These are phyloP conservation scores for Cunninghamia lanceolata DNA, from an alignment of 75 land plant species.

Conservation along the genomic window DNA sequence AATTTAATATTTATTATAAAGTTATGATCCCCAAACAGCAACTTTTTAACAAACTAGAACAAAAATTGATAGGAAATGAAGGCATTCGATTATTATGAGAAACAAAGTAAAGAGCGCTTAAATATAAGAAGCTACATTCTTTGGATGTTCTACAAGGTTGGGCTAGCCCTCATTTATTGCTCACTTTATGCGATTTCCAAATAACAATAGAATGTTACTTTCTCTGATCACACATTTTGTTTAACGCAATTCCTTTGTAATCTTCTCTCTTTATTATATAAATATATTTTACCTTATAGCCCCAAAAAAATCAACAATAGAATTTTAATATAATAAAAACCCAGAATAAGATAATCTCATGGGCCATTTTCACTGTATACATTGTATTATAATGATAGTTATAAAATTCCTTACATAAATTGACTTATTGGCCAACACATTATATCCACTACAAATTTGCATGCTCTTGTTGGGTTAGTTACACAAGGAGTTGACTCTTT, in stretches of 20 bases:
- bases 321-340: no score
- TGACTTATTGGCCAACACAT: not conserved
- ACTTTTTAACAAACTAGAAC: not conserved
- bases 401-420: not conserved
- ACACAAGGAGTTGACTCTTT: not conserved
- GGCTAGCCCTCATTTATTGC: not conserved
- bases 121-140: not conserved
- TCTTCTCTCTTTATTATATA: no score
- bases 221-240: no score
- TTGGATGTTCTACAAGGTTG: not conserved
- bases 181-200: not conserved
- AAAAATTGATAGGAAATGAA: not conserved
- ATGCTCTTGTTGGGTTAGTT: not conserved
- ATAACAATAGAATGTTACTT: no score
- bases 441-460: not conserved
- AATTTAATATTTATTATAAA: not conserved
- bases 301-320: no score
- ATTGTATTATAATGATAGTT: no score
- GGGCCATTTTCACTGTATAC: not conserved
- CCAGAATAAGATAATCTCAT: no score
- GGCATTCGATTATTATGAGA: not conserved
- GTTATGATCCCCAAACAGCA: not conserved
- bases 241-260: no score
- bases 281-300: no score
- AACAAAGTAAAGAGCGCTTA: not conserved